phyloP scores from a whole-genome alignment of 1,139 yeast genomes.

The Lodderomyces orthopsilosis region DNA sequence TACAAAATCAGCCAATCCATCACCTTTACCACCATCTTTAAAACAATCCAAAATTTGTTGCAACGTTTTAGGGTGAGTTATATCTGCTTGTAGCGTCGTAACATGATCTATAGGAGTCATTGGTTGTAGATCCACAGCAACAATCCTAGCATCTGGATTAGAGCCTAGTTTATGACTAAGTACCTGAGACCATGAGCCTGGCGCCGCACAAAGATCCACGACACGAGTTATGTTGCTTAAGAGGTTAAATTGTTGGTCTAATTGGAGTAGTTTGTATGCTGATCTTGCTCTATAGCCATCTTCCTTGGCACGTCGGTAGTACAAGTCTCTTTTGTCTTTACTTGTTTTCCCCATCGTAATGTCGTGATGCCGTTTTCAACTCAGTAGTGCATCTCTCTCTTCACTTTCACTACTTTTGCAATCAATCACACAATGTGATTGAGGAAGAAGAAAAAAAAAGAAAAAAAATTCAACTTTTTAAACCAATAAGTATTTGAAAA shows the following conservation, averaged over 20 bases:
- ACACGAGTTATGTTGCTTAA: slow-evolving; percentile 69
- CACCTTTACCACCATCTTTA: slow-evolving; percentile 58
- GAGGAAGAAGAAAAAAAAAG: slow-evolving; percentile 7
- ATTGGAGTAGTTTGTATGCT: slow-evolving; percentile 86
- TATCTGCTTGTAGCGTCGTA: slow-evolving; percentile 89
- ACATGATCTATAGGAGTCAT: slow-evolving; percentile 94
- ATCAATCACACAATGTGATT: neutral
- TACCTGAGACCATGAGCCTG: slow-evolving; percentile 98
- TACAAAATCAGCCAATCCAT: slow-evolving; percentile 78
- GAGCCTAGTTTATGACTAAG: slow-evolving; percentile 58
- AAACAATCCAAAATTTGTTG: slow-evolving; percentile 71
- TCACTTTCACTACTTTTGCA: neutral
- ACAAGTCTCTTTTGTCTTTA: slow-evolving; percentile 91
- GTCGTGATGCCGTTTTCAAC: no score
- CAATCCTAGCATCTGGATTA: slow-evolving; percentile 63
- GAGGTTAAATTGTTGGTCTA: slow-evolving; percentile 84
- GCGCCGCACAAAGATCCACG: slow-evolving; percentile 97
- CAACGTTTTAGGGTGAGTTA: slow-evolving; percentile 90
- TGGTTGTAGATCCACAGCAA: slow-evolving; percentile 94
- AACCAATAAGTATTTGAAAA: neutral
- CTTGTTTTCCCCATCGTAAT: slow-evolving; percentile 83
- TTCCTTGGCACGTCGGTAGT: slow-evolving; percentile 89
- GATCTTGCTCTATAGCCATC: slow-evolving; percentile 98
- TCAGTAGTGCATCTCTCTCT: no score
- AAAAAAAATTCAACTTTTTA: neutral